Conservation (phyloP, 805 yeast species). For the Torulaspora gathmanii region DNA sequence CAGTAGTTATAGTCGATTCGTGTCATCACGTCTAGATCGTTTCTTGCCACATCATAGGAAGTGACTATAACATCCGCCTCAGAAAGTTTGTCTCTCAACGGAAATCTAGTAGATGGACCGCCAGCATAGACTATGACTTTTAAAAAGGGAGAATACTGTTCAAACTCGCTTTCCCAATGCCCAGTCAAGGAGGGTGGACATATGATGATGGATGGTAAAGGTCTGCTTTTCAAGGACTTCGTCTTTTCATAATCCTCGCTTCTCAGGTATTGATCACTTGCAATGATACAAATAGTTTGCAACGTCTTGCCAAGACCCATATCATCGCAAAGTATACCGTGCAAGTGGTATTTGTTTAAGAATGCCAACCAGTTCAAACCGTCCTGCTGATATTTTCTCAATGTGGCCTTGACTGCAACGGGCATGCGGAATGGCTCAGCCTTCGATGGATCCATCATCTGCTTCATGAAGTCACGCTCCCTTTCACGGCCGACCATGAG, state of each 20-base stretch:
- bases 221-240: constrained; percentile 58
- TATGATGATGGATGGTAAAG: constrained; percentile 76
- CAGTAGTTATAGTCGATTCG: constrained; percentile 80
- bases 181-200: constrained; percentile 99
- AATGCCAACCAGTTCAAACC: constrained; percentile 98
- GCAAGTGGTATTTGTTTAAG: constrained; percentile 87
- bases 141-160: constrained; percentile 83
- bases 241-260: constrained; percentile 61
- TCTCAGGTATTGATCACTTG: constrained; percentile 90
- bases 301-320: constrained; percentile 98
- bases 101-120: constrained; percentile 67
- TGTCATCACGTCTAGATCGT: constrained; percentile 67
- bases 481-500: constrained; percentile 83
- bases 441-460: constrained; percentile 95
- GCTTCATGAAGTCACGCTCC: constrained; percentile 90
- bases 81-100: constrained; percentile 48
- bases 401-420: constrained; percentile 84
- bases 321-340: constrained; percentile 97
- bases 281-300: constrained; percentile 94
- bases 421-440: constrained; percentile 85
- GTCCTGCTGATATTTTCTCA: constrained; percentile 94
- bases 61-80: constrained; percentile 84
- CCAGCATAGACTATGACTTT: constrained; percentile 87
- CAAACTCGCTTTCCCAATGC: constrained; percentile 96
- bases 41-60: constrained; percentile 93